Evolutionary conservation across 2,329 filamentous ascomycete species (phyloP), one percentile per base, ranked within the genome.

Genomic region (Tolypocladium paradoxum): DNA sequence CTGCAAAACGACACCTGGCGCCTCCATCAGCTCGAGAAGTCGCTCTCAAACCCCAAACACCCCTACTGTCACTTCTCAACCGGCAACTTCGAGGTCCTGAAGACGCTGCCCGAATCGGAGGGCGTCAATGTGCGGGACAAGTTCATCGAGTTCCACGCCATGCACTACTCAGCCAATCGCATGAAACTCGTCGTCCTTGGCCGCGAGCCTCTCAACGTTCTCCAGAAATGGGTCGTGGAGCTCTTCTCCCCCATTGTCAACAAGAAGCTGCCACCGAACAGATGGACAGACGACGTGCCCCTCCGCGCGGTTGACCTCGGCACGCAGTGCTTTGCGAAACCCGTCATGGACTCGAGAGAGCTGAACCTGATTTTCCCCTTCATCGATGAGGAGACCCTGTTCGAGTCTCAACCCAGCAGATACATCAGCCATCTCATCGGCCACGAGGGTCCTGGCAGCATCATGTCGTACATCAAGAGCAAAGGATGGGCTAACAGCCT

Each of bases 121-220:
- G 90, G 90, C 4, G 80, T 96, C 61, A 88, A 93, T 67, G 88
- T 96, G 29, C 81, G 91, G 49, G 85, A 90, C 60, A 90, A 91
- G 68, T 96, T 96, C 65, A 95, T 96, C 59, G 85, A 90, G 58
- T 96, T 96, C 64, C 89, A 96, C 67, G 81, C 84, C 57, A 87
- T 84, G 63, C 85, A 95, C 65, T 96, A 96, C 70, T 96, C 91
- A 1, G 88, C 91, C 54, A 96, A 96, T 65, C 80, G 84, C 38
- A 96, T 96, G 88, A 96, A 95, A 75, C 75, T 96, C 49, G 90
- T 91, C 37, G 83, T 96, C 5, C 71, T 96, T 24, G 91, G 91
- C 1, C 81, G 86, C 50, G 91, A 96, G 67, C 76, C 83, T 6
- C 75, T 96, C 54, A 89, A 96, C 61, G 81, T 90, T 20, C 74